Base-by-base conservation (phyloP, 371 early-diverging fungal genomes). In the Rhizopus delemar region DNA sequence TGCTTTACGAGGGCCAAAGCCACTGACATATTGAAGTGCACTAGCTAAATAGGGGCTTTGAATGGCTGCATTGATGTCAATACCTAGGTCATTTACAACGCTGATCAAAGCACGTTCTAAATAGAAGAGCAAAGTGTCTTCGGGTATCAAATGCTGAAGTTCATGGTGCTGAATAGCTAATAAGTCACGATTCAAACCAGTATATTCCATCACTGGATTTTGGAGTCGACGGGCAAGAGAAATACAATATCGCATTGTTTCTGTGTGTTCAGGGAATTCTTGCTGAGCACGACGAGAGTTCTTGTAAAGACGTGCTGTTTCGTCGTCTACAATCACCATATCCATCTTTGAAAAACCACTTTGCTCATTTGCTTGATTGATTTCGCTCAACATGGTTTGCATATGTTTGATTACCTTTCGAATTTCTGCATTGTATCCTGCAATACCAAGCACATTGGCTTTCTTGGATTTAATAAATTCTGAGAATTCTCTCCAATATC, bases 1-100 rank as follows among this genome's bases (percentile, higher is more conserved):
- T 0, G 95, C 95, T 73, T 99, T 99, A 62, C 98, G 84, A 31
- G 96, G 94, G 8, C 99, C 99, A 48, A 99, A 81, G 3, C 99
- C 99, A 65, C 92, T 82, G 12, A 98, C 93, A 61, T 94, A 97
- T 57, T 90, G 92, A 34, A 98, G 80, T 12, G 89, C 82, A 15
- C 81, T 69, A 0, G 87, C 82, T 60, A 83, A 76, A 63, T 94
- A 91, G 8, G 90, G 80, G n/a, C 82, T 82, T 13, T 71, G 68
- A 0, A 89, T 82, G 1, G 86, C 86, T 7, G 82, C 85, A 68
- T 96, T 95, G 57, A 99, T 87, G 68, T 96, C 95, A 29, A 96
- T 91, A 57, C 99, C 95, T 60, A 87, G 80, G 51, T 75, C 73
- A 51, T 90, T 95, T 15, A 96, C 90, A 3, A 93, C 87, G 62